phyloP scores from a whole-genome alignment of 1,139 yeast species.

The Hemisphaericaspora xylofermentans region DNA sequence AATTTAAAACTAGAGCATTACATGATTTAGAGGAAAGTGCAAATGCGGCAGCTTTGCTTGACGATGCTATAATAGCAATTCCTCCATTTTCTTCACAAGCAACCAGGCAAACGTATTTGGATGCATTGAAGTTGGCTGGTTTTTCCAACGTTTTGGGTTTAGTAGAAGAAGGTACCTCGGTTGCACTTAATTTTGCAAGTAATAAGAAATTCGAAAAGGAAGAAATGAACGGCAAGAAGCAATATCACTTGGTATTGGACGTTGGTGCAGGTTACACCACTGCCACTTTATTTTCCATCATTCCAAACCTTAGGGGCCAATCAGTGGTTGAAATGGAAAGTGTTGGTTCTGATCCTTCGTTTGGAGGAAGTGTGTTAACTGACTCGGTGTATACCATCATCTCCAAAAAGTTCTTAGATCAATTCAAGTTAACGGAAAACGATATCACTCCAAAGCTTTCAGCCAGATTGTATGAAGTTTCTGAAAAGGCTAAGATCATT shows the following conservation, averaged over 20 bases:
- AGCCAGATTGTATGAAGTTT: slow-evolving; percentile 72
- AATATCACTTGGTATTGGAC: slow-evolving; percentile 77
- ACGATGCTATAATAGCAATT: slow-evolving; percentile 72
- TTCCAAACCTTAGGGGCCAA: slow-evolving; percentile 36
- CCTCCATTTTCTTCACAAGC: slow-evolving; percentile 69
- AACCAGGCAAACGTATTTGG: slow-evolving; percentile 70
- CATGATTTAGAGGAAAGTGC: slow-evolving; percentile 33
- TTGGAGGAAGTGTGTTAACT: slow-evolving; percentile 81
- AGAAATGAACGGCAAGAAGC: slow-evolving; percentile 38
- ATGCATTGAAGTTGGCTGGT: slow-evolving; percentile 72
- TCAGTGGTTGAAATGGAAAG: slow-evolving; percentile 64
- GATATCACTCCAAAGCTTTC: slow-evolving; percentile 54
- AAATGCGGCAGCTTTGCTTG: slow-evolving; percentile 36
- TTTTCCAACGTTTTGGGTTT: slow-evolving; percentile 59
- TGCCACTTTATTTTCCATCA: slow-evolving; percentile 75
- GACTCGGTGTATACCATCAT: slow-evolving; percentile 60
- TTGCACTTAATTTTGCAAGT: slow-evolving; percentile 74
- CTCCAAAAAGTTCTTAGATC: slow-evolving; percentile 52
- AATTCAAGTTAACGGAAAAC: slow-evolving; percentile 35
- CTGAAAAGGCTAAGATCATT: slow-evolving; percentile 84
- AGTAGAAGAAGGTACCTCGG: slow-evolving; percentile 89
- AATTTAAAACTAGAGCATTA: slow-evolving; percentile 65
- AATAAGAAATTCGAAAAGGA: slow-evolving; percentile 41
- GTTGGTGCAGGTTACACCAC: slow-evolving; percentile 92
- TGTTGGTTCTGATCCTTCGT: slow-evolving; percentile 58